Evolutionary conservation across 2,329 filamentous ascomycete genomes (phyloP), one percentile per base, ranked within the genome.

Genomic region (Penicillium sp.): DNA sequence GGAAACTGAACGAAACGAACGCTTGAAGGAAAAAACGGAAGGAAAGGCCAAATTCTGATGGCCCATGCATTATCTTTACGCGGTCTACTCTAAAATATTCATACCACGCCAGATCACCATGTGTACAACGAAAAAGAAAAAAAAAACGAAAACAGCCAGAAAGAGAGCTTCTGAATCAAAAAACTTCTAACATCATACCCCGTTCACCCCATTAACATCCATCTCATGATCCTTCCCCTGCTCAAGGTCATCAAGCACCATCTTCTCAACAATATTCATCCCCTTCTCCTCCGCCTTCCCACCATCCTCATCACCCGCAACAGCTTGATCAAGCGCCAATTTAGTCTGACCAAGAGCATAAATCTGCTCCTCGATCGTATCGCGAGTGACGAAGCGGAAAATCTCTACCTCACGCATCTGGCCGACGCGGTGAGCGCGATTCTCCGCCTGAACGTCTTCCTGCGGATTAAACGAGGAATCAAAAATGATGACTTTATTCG

Each of bases 401-500:
- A 99, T 89, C 68, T 99, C 93, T 1, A 99, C 94, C 29, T 93
- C 88, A 13, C 90, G 81, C 24, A 84, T 92, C 77, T 99, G 94
- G 0, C 94, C 94, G 7, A 99, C 90, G 12, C 94, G 88, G 74
- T 99, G 94, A 0, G 94, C 94, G 15, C 94, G 87, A 70, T 99
- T 97, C 78, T 97, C 94, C 0, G 94, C 94, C 71, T 99, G 94
- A n/a, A 96, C 86, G 68, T 99, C 94, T 62, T 97, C 93, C 68
- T 99, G 94, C 0, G 94, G 94, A 63, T 99, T 99, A 76, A 97
- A 96, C n/a, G 87, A 90, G 58, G 89, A 89, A 72, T 99, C 94
- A 69, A 97, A 97, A 65, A 99, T 94, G 72, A 99, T 85, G 62
- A 99, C 93, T 74, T 97, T 97, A 78, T 97, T 97, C 4, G 94